Evolutionary conservation across 1,139 yeast genomes (phyloP).

Genomic region (Yamadazyma diddensiae): DNA sequence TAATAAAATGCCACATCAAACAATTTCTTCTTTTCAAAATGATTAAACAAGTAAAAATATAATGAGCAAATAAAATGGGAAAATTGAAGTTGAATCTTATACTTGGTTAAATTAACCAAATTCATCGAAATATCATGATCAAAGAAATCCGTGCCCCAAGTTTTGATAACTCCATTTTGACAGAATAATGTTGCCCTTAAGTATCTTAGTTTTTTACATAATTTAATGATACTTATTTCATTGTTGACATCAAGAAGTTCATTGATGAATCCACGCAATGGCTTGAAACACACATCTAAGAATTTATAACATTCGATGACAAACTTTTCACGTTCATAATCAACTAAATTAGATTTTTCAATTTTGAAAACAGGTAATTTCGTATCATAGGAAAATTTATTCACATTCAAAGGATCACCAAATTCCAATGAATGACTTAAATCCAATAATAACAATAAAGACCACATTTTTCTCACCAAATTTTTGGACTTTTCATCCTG

Average conservation of each 20-base stretch:
- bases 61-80: slow-evolving; percentile 29
- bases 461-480: slow-evolving; percentile 27
- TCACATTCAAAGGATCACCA: slow-evolving; percentile 37
- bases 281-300: slow-evolving; percentile 11
- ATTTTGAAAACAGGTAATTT: slow-evolving; percentile 21
- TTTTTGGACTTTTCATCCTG: slow-evolving; percentile 28
- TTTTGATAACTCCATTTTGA: slow-evolving; percentile 4
- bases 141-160: slow-evolving; percentile 1
- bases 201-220: slow-evolving; percentile 13
- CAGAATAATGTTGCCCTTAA: slow-evolving; percentile 10
- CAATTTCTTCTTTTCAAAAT: slow-evolving; percentile 28
- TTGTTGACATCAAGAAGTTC: slow-evolving; percentile 12
- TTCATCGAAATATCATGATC: slow-evolving; percentile 1
- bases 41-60: slow-evolving; percentile 27
- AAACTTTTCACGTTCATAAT: slow-evolving; percentile 25
- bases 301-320: slow-evolving; percentile 11
- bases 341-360: slow-evolving; percentile 22
- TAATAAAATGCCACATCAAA: slow-evolving; percentile 30
- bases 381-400: slow-evolving; percentile 31
- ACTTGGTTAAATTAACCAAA: slow-evolving; percentile 6
- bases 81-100: slow-evolving; percentile 28
- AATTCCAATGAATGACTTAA: slow-evolving; percentile 31
- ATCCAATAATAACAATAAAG: slow-evolving; percentile 28
- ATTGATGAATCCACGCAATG: slow-evolving; percentile 12
- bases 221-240: slow-evolving; percentile 5